A percentile compares a stretch with the other conserved stretches of the same genome.
These are phyloP conservation scores for Lepidopterella palustris DNA, from an alignment of 495 filamentous ascomycete species.

Conservation along the genomic window DNA sequence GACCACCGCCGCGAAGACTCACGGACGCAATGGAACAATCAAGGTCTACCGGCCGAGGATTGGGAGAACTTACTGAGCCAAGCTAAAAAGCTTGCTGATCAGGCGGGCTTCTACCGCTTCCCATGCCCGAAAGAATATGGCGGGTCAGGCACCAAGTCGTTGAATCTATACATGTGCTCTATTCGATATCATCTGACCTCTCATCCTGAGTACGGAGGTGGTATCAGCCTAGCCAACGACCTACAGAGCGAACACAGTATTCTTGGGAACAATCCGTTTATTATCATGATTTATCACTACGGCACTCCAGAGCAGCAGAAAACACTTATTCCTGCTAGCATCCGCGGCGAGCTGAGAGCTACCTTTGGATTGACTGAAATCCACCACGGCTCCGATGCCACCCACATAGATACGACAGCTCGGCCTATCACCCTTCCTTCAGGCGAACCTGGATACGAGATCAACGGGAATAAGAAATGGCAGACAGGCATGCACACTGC, in stretches of 20 bases:
- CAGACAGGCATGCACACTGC: background rate
- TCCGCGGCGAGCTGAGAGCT: background rate
- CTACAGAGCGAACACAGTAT: background rate
- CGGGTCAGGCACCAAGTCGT: background rate
- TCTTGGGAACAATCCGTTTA: background rate
- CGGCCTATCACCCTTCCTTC: background rate
- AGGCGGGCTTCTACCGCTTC: background rate
- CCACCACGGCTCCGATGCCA: background rate
- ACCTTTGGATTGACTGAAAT: background rate
- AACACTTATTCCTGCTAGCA: background rate
- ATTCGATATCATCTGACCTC: background rate
- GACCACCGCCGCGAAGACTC: background rate
- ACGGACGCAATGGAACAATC: background rate
- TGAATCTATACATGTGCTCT: background rate
- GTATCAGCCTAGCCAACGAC: background rate
- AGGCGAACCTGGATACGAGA: background rate
- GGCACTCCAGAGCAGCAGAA: background rate
- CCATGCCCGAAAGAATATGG: background rate
- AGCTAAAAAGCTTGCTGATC: background rate
- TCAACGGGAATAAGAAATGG: background rate
- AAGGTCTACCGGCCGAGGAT: background rate
- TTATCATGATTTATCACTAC: background rate
- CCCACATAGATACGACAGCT: background rate
- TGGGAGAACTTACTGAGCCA: background rate
- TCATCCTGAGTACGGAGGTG: too few relatives aligned